A percentile compares a stretch with the other conserved stretches of the same genome.
These are phyloP conservation scores for Globisporangium uncinulatum DNA, from an alignment of 352 stramenopile genomes.

Conservation along the genomic window DNA sequence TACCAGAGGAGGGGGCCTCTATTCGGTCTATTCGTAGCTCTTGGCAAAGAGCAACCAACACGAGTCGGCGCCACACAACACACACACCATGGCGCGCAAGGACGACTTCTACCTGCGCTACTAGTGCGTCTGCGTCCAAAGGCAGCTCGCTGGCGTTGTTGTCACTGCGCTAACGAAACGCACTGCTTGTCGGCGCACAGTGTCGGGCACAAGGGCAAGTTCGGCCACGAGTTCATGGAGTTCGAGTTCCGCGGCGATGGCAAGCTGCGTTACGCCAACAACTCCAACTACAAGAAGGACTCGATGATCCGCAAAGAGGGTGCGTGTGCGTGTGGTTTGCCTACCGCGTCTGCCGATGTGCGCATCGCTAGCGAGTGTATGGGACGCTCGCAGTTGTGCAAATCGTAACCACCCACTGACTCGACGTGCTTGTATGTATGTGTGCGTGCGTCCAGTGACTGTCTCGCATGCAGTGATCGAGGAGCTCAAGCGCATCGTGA, in stretches of 20 bases:
- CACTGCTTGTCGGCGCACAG: slow-evolving; percentile 18
- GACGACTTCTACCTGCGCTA: slow-evolving; percentile 88
- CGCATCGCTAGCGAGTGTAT: too few relatives aligned
- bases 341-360: too few relatives aligned
- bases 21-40: background rate
- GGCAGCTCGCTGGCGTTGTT: background rate
- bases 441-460: slow-evolving; percentile 45
- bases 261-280: slow-evolving; percentile 96
- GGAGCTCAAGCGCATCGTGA: slow-evolving; percentile 93
- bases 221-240: slow-evolving; percentile 97
- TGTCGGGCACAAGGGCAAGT: slow-evolving; percentile 95
- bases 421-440: background rate
- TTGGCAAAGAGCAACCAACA: slow-evolving; percentile 12
- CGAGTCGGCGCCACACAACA: too few relatives aligned
- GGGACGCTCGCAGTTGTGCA: too few relatives aligned
- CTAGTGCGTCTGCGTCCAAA: slow-evolving; percentile 46
- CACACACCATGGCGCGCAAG: slow-evolving; percentile 40
- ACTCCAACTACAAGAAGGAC: slow-evolving; percentile 98
- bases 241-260: slow-evolving; percentile 93
- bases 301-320: slow-evolving; percentile 97
- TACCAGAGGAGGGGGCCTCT: too few relatives aligned
- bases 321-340: slow-evolving; percentile 13
- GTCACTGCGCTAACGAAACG: background rate
- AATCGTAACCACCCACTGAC: too few relatives aligned
- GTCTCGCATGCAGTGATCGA: slow-evolving; percentile 90